A percentile compares a stretch with the other conserved stretches of the same genome.
phyloP scores from a whole-genome alignment of 2,329 filamentous ascomycete species.

The Leptographium lundbergii region DNA sequence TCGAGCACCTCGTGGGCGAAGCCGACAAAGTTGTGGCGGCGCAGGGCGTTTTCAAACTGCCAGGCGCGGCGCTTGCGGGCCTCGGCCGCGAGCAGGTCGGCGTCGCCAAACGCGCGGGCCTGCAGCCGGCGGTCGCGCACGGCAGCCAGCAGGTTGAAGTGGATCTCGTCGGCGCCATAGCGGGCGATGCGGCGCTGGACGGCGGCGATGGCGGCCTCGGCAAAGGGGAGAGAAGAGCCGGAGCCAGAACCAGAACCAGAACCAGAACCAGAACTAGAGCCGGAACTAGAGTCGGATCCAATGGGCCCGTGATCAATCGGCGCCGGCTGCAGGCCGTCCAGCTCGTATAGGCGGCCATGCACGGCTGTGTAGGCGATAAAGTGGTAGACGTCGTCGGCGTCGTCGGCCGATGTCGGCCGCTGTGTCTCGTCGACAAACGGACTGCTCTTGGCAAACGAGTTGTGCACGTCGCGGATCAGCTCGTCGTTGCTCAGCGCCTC shows the following conservation, averaged over 20 bases:
- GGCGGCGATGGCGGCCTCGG: slow-evolving; percentile 72
- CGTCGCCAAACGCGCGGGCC: slow-evolving; percentile 72
- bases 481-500: slow-evolving; percentile 51
- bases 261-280: slow-evolving; percentile 28
- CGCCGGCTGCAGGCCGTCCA: slow-evolving; percentile 86
- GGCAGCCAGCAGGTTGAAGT: slow-evolving; percentile 93
- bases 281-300: slow-evolving; percentile 18
- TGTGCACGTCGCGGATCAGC: slow-evolving; percentile 68
- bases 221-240: slow-evolving; percentile 36
- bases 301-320: slow-evolving; percentile 83
- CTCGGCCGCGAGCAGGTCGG: slow-evolving; percentile 65
- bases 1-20: slow-evolving; percentile 87
- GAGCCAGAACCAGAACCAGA: slow-evolving; percentile 27
- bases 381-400: slow-evolving; percentile 85
- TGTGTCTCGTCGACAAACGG: slow-evolving; percentile 90
- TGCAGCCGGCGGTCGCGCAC: slow-evolving; percentile 67
- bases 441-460: slow-evolving; percentile 76
- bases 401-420: slow-evolving; percentile 50
- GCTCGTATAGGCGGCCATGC: slow-evolving; percentile 72
- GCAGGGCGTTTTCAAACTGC: slow-evolving; percentile 88
- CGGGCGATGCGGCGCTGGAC: slow-evolving; percentile 70
- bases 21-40: slow-evolving; percentile 90
- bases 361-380: slow-evolving; percentile 91
- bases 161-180: slow-evolving; percentile 78
- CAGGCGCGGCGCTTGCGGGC: slow-evolving; percentile 74